These are phyloP conservation scores for Dothiorella sarmentorum DNA, from an alignment of 2,329 filamentous ascomycete species.

Conservation along the genomic window DNA sequence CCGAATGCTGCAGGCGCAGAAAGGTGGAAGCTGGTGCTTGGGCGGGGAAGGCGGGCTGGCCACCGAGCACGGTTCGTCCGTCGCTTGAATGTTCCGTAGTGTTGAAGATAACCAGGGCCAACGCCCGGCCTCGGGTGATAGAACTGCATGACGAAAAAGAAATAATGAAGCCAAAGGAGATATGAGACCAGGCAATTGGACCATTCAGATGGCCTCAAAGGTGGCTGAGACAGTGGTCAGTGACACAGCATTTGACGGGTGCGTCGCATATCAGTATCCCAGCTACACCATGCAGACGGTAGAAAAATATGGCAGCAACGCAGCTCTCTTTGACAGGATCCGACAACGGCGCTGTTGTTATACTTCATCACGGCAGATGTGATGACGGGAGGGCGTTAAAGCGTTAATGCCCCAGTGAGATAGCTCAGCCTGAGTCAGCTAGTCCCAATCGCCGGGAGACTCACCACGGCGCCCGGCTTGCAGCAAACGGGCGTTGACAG, in stretches of 20 bases:
- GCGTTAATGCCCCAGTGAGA: too few relatives aligned
- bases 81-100: background rate
- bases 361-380: too few relatives aligned
- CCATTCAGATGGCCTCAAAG: too few relatives aligned
- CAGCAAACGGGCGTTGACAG: too few relatives aligned
- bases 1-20: background rate
- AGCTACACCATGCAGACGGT: background rate
- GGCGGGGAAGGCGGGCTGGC: background rate
- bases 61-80: background rate
- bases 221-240: background rate
- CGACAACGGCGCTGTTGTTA: too few relatives aligned
- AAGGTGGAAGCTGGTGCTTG: background rate
- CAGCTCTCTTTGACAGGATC: too few relatives aligned
- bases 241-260: background rate
- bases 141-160: background rate
- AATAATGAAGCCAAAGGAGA: too few relatives aligned
- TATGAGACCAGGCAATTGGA: too few relatives aligned
- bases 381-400: too few relatives aligned
- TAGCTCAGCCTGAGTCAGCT: too few relatives aligned
- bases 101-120: background rate
- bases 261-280: background rate
- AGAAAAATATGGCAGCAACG: background rate
- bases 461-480: too few relatives aligned
- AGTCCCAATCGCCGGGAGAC: too few relatives aligned
- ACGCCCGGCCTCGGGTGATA: background rate